Percentiles rank a stretch among this genome's conserved stretches.
Evolutionary conservation across 768 basidiomycete species (phyloP).

Genomic region (Suillus variegatus): DNA sequence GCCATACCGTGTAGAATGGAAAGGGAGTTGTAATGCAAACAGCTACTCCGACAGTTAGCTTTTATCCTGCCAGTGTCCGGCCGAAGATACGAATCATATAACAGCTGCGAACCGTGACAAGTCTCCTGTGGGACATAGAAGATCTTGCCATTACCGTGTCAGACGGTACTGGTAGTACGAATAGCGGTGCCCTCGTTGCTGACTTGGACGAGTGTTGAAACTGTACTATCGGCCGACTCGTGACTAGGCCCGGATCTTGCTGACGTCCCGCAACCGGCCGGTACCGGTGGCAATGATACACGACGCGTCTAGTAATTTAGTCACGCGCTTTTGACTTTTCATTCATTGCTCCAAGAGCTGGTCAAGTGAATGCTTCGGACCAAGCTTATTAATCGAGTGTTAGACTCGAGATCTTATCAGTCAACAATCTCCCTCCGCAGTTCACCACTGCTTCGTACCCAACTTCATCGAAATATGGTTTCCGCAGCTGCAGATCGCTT

Average conservation of each 20-base stretch:
- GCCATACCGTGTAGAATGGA: not conserved
- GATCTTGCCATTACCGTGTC: no score
- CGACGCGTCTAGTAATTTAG: not conserved
- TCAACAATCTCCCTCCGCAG: not conserved
- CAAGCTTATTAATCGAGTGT: constrained; percentile 12
- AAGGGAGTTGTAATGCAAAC: not conserved
- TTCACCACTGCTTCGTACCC: not conserved
- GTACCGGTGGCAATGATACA: not conserved
- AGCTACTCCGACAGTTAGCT: no score
- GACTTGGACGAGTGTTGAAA: no score
- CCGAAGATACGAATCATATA: not conserved
- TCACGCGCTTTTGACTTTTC: not conserved
- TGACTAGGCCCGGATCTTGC: not conserved
- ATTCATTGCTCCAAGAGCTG: not conserved
- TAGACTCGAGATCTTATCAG: constrained; percentile 12
- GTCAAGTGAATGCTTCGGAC: constrained; percentile 9
- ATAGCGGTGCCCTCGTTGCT: no score
- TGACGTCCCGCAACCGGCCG: not conserved
- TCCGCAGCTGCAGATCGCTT: constrained; percentile 56
- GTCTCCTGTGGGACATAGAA: not conserved
- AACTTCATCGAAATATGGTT: constrained; percentile 30
- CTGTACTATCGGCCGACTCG: not conserved
- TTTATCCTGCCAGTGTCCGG: not conserved
- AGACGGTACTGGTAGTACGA: no score
- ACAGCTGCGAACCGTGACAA: not conserved